Base-by-base conservation (phyloP, 2,329 filamentous ascomycete genomes). In the Tolypocladium cylindrosporum region DNA sequence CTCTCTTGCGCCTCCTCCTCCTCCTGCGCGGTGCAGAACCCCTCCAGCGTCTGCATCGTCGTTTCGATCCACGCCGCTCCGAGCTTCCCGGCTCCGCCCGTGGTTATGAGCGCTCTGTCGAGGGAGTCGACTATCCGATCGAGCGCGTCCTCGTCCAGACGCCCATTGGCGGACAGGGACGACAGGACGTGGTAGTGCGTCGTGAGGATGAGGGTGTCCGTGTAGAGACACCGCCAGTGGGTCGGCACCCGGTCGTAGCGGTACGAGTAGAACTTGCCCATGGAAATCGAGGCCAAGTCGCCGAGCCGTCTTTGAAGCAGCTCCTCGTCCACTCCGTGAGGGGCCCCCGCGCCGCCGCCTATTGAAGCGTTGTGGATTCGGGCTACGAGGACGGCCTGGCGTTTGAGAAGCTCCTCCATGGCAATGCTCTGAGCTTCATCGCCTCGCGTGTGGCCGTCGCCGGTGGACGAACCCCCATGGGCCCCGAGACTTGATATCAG, bases 21-120 rank as follows among this genome's bases (percentile, higher is more conserved):
- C 10, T 53, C 48, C 13, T 52, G 16, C 9, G 55, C 56, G 19
- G 54, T 16, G 64, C 64, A 71, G 6, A 67, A 62, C 10, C 60
- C 59, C 54, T 73, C 70, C 13, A 83, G 72, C 34, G 76, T 54
- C 3, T 71, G 68, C 31, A 89, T 65, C 0, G 79, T 77, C 48
- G 72, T 67, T 58, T 86, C 78, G 52, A 86, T 77, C 70, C 79
- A 83, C 4, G 14, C 54, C 24, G 72, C 67, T 9, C 82, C 79
- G 57, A 89, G 76, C 1, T 68, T 62, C 0, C 80, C 77, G 1
- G 83, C 82, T 0, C 81, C 87, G 1, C 88, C 89, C 0, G 89
- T 83, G 57, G 91, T 81, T 52, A 96, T 90, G 51, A 95, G 72
- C 0, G 88, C 86, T 69, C 86, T 84, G 65, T 97, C 92, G 2